Conservation (phyloP, 768 basidiomycete genomes). For the Serpula lacrymans region DNA sequence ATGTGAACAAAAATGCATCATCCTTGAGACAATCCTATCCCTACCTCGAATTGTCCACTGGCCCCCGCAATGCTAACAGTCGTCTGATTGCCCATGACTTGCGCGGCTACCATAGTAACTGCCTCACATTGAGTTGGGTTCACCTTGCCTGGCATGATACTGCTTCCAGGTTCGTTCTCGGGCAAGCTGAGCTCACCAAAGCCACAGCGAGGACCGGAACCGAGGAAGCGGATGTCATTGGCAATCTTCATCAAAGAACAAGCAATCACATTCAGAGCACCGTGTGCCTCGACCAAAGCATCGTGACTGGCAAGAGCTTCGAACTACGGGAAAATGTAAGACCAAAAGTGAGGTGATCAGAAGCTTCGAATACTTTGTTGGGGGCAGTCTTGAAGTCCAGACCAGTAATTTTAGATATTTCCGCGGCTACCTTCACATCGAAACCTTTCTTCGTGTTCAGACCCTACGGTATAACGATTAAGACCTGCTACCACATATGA, state of each 20-base stretch:
- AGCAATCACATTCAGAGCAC: constrained; percentile 94
- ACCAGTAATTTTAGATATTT: constrained; percentile 89
- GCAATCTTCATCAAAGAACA: constrained; percentile 99
- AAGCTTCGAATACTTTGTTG: constrained; percentile 69
- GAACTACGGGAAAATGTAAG: constrained; percentile 53
- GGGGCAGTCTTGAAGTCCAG: constrained; percentile 93
- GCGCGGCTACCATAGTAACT: constrained; percentile 96
- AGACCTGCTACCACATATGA: constrained; percentile 2
- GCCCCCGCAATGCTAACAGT: constrained; percentile 89
- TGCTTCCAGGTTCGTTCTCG: constrained; percentile 98
- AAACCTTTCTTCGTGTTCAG: constrained; percentile 97
- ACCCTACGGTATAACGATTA: constrained; percentile 51
- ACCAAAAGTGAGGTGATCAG: not conserved
- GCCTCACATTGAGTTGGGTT: constrained; percentile 99
- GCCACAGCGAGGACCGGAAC: constrained; percentile 95
- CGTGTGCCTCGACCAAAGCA: constrained; percentile 95
- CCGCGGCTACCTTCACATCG: constrained; percentile 88
- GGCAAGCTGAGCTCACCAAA: constrained; percentile 92
- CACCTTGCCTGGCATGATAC: constrained; percentile 99
- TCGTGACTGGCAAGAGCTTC: constrained; percentile 98
- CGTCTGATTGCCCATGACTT: constrained; percentile 98
- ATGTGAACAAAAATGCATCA: constrained; percentile 6
- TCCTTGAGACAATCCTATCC: constrained; percentile 11
- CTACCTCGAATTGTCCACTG: constrained; percentile 94
- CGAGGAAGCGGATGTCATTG: constrained; percentile 97